Evolutionary conservation across 2,329 filamentous ascomycete species (phyloP).

Genomic region (Septoria petroselini): DNA sequence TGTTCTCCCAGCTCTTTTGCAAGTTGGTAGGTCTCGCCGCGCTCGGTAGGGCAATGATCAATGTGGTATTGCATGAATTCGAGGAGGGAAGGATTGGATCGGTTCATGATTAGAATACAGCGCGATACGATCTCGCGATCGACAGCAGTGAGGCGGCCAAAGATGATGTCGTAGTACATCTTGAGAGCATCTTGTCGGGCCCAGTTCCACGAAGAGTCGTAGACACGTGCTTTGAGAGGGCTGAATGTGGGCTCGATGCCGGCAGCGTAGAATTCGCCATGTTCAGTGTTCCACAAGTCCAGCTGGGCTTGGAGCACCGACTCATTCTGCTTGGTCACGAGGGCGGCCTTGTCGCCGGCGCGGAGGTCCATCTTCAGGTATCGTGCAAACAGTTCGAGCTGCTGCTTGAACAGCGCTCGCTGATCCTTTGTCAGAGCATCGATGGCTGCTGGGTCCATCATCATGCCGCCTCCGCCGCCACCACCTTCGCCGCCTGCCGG

Average conservation of each 20-base stretch:
- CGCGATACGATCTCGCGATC: constrained; percentile 98
- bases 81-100: constrained; percentile 88
- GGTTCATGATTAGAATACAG: constrained; percentile 99
- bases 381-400: constrained; percentile 88
- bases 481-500: constrained; percentile 68
- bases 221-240: constrained; percentile 87
- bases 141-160: constrained; percentile 85
- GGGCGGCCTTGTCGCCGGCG: constrained; percentile 90
- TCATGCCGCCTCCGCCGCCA: constrained; percentile 79
- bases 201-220: constrained; percentile 99
- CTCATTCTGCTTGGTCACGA: constrained; percentile 79
- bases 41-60: constrained; percentile 94
- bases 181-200: constrained; percentile 92
- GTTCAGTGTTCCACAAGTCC: constrained; percentile 91
- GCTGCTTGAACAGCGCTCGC: constrained; percentile 93
- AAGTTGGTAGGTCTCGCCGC: constrained; percentile 96
- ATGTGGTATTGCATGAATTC: constrained; percentile 99
- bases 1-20: constrained; percentile 90
- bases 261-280: constrained; percentile 91
- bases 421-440: constrained; percentile 98
- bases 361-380: constrained; percentile 97
- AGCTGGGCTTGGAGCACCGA: constrained; percentile 87
- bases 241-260: constrained; percentile 95
- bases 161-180: constrained; percentile 99
- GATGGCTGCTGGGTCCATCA: constrained; percentile 98